Evolutionary conservation across 2,329 filamentous ascomycete species (phyloP).

Genomic region (Fusarium brevicatenulatum): DNA sequence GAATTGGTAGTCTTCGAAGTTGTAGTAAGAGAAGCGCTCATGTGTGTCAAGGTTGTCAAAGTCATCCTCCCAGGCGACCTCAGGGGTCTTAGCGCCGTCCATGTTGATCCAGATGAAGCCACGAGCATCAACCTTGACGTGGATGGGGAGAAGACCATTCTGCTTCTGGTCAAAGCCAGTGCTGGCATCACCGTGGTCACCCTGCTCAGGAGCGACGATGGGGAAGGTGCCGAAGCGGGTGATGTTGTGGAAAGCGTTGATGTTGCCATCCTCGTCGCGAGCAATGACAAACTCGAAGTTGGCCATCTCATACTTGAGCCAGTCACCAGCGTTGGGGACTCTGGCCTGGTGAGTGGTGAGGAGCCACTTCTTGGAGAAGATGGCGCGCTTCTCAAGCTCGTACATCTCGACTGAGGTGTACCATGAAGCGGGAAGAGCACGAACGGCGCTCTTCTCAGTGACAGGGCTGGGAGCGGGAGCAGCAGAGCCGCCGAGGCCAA

Average conservation of each 20-base stretch:
- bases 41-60: conserved; percentile 60
- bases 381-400: conserved; percentile 65
- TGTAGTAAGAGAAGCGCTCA: conserved; percentile 55
- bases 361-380: conserved; percentile 67
- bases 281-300: conserved; percentile 66
- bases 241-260: conserved; percentile 71
- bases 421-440: conserved; percentile 61
- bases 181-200: conserved; percentile 59
- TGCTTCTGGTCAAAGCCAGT: conserved; percentile 67
- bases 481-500: conserved; percentile 48
- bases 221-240: conserved; percentile 71
- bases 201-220: conserved; percentile 55
- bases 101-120: conserved; percentile 70
- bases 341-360: conserved; percentile 64
- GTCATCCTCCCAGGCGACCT: conserved; percentile 63
- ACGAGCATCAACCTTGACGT: conserved; percentile 62
- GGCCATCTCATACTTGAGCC: conserved; percentile 64
- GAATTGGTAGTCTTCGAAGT: conserved; percentile 65
- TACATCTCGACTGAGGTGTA: conserved; percentile 64
- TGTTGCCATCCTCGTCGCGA: conserved; percentile 59
- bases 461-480: conserved; percentile 15
- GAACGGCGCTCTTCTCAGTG: conserved; percentile 37
- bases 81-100: conserved; percentile 57
- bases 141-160: conserved; percentile 66
- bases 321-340: conserved; percentile 64